These are phyloP conservation scores for Trametes pubescens DNA, from an alignment of 1,284 basidiomycete species.

Conservation along the genomic window DNA sequence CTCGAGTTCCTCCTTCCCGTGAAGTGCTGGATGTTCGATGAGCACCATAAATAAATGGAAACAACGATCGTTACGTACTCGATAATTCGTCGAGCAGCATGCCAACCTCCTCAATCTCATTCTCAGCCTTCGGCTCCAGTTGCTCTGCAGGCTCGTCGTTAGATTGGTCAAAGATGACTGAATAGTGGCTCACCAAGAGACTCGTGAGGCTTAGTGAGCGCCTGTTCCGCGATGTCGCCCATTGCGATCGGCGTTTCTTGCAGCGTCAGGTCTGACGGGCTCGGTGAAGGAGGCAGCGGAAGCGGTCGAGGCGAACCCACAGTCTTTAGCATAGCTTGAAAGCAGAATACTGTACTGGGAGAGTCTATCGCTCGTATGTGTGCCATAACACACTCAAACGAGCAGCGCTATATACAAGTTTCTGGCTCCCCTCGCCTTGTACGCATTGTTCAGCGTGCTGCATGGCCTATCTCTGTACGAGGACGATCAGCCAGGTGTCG, in stretches of 20 bases:
- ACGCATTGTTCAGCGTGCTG: background rate
- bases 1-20: constrained; percentile 4
- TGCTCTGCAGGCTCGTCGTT: background rate
- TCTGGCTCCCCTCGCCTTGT: background rate
- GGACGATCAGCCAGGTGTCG: background rate
- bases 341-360: background rate
- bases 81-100: constrained; percentile 2
- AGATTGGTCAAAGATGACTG: no score
- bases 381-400: background rate
- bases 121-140: constrained; percentile 16
- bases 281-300: constrained; percentile 3
- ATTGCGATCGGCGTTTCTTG: background rate
- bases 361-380: background rate
- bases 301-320: background rate
- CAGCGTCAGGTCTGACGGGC: background rate
- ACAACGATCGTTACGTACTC: background rate
- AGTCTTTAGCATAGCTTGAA: background rate
- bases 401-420: background rate
- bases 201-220: background rate
- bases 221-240: background rate
- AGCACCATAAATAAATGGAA: background rate
- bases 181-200: constrained; percentile 1
- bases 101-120: constrained; percentile 14
- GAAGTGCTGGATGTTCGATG: background rate
- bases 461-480: background rate